These are phyloP conservation scores for Simmondsia chinensis DNA, from an alignment of 148 eudicot species.

Conservation along the genomic window DNA sequence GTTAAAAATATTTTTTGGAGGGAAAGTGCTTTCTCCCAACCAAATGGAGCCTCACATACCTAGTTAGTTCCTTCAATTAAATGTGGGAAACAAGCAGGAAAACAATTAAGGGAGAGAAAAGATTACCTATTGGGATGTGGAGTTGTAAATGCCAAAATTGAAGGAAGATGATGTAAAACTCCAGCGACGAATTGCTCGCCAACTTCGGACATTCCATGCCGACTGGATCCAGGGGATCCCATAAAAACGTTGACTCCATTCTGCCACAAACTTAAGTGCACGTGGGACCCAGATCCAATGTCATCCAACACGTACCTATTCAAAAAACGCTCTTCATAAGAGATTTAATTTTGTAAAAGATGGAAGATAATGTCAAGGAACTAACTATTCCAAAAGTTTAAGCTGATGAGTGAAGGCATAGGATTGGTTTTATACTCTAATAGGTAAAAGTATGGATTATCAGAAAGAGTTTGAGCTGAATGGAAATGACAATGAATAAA, in stretches of 20 bases:
- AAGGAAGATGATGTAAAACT: constrained; percentile 86
- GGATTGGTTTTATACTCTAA: too few species aligned
- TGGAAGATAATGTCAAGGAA: too few species aligned
- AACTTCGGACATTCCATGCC: constrained; percentile 68
- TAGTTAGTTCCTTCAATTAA: too few species aligned
- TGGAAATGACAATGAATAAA: too few species aligned
- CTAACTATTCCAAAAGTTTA: too few species aligned
- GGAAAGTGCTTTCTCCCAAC: too few species aligned
- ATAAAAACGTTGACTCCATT: constrained; percentile 79
- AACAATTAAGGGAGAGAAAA: background rate
- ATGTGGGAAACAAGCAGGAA: background rate
- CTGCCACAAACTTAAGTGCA: constrained; percentile 82
- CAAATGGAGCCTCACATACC: too few species aligned
- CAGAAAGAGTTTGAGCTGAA: background rate
- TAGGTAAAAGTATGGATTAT: too few species aligned
- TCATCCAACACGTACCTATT: constrained; percentile 67
- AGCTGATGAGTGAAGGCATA: too few species aligned
- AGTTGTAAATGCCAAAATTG: constrained; percentile 85
- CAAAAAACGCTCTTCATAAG: too few species aligned
- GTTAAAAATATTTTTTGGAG: too few species aligned
- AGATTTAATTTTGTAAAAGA: too few species aligned
- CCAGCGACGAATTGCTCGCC: constrained; percentile 99
- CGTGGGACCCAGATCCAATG: constrained; percentile 93
- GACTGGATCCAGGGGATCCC: constrained; percentile 42
- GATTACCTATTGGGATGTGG: constrained; percentile 82